Evolutionary conservation across 495 filamentous ascomycete species (phyloP), one percentile per base, ranked within the genome.

Genomic region (Friedmanniomyces simplex): DNA sequence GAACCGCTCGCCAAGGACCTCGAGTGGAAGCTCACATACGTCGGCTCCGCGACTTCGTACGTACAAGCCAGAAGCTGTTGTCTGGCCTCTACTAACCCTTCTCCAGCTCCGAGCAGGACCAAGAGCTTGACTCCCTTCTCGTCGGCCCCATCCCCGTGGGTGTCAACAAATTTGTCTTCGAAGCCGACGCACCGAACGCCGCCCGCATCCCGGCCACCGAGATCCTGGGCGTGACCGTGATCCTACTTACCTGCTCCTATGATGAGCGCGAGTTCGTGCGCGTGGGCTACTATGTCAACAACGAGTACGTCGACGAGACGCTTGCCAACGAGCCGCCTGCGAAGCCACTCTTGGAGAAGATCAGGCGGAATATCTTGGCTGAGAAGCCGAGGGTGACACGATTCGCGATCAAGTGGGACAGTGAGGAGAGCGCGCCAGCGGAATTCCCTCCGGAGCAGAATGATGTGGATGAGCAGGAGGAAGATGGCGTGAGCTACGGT

Each of bases 381-480:
- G 91, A 96, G 74, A 98, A 98, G 81, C 93, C 93, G 2, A 79
- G 93, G 68, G 93, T 98, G 20, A 98, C 93, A 34, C 80, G 93
- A 52, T 98, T 98, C 65, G 89, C 90, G n/a, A 98, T 98, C 73
- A 97, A 97, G 74, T 98, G 93, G 93, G 93, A 98, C 68, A 87
- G 87, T 14, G 93, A 98, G 68, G 91, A 90, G 55, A 93, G 89
- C 70, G 93, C 94, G 22, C 93, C 93, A 2, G 80, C 94, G 49
- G 91, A 97, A 73, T 97, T 88, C 71, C 93, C 93, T 10, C 93
- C 93, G 52, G 93, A 97, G 68, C 93, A 98, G 73, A 91, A 94
- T 21, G 94, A 97, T 67, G 93, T 89, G 49, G 93, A 98, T 67
- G 75, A 80, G 47, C 79, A 82, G 50, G 87, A 83, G 22, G 93